A percentile compares a stretch with the other conserved stretches of the same genome.
phyloP scores from a whole-genome alignment of 2,329 filamentous ascomycete species.

The Plenodomus biglobosus region DNA sequence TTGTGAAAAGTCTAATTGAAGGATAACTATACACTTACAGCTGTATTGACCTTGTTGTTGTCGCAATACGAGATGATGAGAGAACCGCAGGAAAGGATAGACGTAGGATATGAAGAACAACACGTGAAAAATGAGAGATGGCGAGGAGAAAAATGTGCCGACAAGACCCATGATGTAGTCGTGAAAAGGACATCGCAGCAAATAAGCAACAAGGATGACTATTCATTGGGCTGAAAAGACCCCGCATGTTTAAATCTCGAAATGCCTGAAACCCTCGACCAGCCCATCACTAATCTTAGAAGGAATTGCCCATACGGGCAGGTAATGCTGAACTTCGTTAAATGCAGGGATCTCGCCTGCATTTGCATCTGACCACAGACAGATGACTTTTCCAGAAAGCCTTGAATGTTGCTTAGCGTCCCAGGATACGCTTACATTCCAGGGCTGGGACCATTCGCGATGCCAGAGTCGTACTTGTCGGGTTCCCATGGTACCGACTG shows the following conservation, averaged over 20 bases:
- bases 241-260: slow-evolving; percentile 43
- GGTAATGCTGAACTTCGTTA: slow-evolving; percentile 74
- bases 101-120: slow-evolving; percentile 13
- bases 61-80: too few species aligned
- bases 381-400: slow-evolving; percentile 65
- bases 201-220: slow-evolving; percentile 31
- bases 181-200: slow-evolving; percentile 36
- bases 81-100: slow-evolving; percentile 1
- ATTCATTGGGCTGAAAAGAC: slow-evolving; percentile 22
- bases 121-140: slow-evolving; percentile 29
- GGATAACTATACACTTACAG: too few species aligned
- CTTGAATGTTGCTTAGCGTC: slow-evolving; percentile 40
- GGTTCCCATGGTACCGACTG: slow-evolving; percentile 64
- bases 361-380: slow-evolving; percentile 88
- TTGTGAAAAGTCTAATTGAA: too few species aligned
- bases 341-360: slow-evolving; percentile 75
- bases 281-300: slow-evolving; percentile 76
- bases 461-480: slow-evolving; percentile 77
- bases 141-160: slow-evolving; percentile 25
- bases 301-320: slow-evolving; percentile 77
- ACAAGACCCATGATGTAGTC: slow-evolving; percentile 37
- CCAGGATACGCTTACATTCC: slow-evolving; percentile 76
- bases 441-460: slow-evolving; percentile 73
- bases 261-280: slow-evolving; percentile 76
- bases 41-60: too few species aligned